A percentile compares a stretch with the other conserved stretches of the same genome.
Evolutionary conservation across 495 filamentous ascomycete genomes (phyloP).

Genomic region (Lasiosphaeria ovina): DNA sequence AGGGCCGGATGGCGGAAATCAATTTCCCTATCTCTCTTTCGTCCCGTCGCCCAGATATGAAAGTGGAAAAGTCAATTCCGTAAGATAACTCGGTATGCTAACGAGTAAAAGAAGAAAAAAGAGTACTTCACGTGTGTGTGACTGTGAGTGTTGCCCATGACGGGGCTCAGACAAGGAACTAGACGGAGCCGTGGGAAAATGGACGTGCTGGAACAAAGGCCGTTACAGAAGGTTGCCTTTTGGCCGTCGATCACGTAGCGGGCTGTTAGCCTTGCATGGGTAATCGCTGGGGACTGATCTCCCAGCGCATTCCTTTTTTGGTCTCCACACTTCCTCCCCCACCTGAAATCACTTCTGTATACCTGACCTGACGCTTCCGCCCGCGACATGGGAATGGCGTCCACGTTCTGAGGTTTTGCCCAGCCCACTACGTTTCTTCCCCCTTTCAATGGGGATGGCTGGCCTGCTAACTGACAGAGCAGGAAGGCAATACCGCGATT

Average conservation of each 20-base stretch:
- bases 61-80: background rate
- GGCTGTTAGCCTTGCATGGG: slow-evolving; percentile 12
- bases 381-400: too few species aligned
- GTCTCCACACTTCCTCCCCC: background rate
- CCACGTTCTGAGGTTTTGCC: too few species aligned
- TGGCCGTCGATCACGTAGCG: slow-evolving; percentile 28
- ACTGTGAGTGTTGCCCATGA: slow-evolving; percentile 22
- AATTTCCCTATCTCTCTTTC: slow-evolving; percentile 8
- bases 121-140: slow-evolving; percentile 16
- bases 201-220: slow-evolving; percentile 29
- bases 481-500: too few species aligned
- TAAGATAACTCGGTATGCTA: background rate
- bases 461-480: too few species aligned
- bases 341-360: too few species aligned
- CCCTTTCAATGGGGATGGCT: too few species aligned
- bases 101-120: slow-evolving; percentile 8
- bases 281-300: too few species aligned
- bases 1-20: slow-evolving; percentile 21
- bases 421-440: too few species aligned
- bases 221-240: slow-evolving; percentile 29
- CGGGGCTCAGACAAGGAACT: slow-evolving; percentile 31
- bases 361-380: too few species aligned
- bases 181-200: slow-evolving; percentile 23
- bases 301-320: background rate
- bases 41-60: background rate